phyloP scores from a whole-genome alignment of 805 yeast genomes.

The Wickerhamomyces tratensis region DNA sequence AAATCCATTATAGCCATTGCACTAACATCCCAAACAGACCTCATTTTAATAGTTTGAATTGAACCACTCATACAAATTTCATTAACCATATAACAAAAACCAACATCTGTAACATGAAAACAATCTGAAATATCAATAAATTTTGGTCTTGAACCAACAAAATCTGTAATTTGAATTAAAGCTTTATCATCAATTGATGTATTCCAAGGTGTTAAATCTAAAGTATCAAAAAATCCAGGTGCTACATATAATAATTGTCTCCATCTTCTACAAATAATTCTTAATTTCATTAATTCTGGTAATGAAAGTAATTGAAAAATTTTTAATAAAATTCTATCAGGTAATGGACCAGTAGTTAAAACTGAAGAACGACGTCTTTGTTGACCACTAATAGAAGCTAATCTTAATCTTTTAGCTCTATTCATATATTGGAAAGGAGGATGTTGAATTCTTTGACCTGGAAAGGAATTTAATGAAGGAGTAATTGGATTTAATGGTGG shows the following conservation, averaged over 20 bases:
- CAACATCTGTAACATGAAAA: slow-evolving; percentile 69
- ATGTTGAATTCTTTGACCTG: slow-evolving; percentile 12
- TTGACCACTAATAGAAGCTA: slow-evolving; percentile 32
- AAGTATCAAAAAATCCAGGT: slow-evolving; percentile 35
- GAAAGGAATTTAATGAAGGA: slow-evolving; percentile 26
- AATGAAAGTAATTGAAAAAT: slow-evolving; percentile 45
- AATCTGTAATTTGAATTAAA: slow-evolving; percentile 48
- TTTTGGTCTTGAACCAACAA: slow-evolving; percentile 62
- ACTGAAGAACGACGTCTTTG: slow-evolving; percentile 47
- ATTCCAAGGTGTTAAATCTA: slow-evolving; percentile 57
- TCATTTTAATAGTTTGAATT: slow-evolving; percentile 47
- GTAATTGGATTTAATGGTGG: slow-evolving; percentile 33
- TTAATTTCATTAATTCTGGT: slow-evolving; percentile 49
- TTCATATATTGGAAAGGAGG: slow-evolving; percentile 42
- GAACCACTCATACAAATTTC: slow-evolving; percentile 61
- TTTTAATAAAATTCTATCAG: slow-evolving; percentile 46
- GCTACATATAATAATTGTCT: slow-evolving; percentile 52
- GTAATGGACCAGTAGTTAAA: slow-evolving; percentile 45
- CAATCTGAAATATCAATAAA: slow-evolving; percentile 59
- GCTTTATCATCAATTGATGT: slow-evolving; percentile 49
- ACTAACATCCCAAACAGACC: slow-evolving; percentile 66
- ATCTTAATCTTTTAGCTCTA: slow-evolving; percentile 41
- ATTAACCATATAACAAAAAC: slow-evolving; percentile 61
- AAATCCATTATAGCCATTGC: slow-evolving; percentile 80
- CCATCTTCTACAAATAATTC: slow-evolving; percentile 59